These are phyloP conservation scores for Schwanniomyces sp. DNA, from an alignment of 805 yeast species.

Conservation along the genomic window DNA sequence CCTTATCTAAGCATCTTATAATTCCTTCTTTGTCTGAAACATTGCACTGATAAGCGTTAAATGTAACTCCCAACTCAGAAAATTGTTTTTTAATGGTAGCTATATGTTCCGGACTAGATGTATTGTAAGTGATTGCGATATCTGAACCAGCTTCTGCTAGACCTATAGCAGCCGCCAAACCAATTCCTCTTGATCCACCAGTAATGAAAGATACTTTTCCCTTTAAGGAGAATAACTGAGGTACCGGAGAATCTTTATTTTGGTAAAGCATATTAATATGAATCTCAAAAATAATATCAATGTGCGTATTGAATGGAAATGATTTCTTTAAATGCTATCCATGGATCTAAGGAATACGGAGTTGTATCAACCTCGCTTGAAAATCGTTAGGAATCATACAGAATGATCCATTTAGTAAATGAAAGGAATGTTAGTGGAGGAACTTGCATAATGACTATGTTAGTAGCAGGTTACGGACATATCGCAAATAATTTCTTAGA, in stretches of 20 bases:
- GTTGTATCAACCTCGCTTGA: too few species aligned
- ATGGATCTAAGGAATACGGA: neutral
- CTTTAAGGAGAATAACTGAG: slow-evolving; percentile 34
- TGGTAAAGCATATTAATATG: slow-evolving; percentile 11
- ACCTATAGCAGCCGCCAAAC: slow-evolving; percentile 51
- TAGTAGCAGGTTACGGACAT: too few species aligned
- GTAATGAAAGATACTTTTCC: slow-evolving; percentile 47
- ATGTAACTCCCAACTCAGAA: slow-evolving; percentile 17
- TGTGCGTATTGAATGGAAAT: neutral
- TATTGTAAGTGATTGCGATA: slow-evolving; percentile 32
- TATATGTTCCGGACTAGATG: slow-evolving; percentile 28
- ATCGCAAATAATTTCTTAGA: too few species aligned
- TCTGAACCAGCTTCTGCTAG: slow-evolving; percentile 52
- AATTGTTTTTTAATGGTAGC: slow-evolving; percentile 25
- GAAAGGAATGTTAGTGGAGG: too few species aligned
- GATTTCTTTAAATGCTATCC: neutral
- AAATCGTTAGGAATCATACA: too few species aligned
- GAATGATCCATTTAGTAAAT: too few species aligned
- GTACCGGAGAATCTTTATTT: slow-evolving; percentile 17
- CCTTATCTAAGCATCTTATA: slow-evolving; percentile 19
- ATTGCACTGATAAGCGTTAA: slow-evolving; percentile 32
- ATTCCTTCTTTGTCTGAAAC: slow-evolving; percentile 22
- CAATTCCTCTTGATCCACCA: slow-evolving; percentile 62
- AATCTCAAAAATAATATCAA: too few species aligned
- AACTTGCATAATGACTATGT: too few species aligned